Conservation (phyloP, 129 eudicot species). For the Escallonia herrerae region DNA sequence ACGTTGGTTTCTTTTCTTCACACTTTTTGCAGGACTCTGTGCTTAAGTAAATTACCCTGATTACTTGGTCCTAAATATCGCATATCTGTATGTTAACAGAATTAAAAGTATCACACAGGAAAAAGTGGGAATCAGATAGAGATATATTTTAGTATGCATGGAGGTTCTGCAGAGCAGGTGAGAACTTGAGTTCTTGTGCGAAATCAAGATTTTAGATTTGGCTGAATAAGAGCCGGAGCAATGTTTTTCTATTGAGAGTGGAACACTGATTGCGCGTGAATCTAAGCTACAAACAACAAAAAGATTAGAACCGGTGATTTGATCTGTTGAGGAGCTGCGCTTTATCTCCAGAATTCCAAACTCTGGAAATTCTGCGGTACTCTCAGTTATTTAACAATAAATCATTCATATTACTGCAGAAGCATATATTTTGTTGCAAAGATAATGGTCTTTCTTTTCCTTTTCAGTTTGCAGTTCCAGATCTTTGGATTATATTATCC, state of each 20-base stretch:
- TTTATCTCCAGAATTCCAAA: too few species aligned
- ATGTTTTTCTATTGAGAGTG: not conserved
- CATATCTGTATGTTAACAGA: slow-evolving; percentile 34
- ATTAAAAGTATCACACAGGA: slow-evolving; percentile 40
- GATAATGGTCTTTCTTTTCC: too few species aligned
- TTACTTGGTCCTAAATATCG: slow-evolving; percentile 1
- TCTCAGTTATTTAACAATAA: too few species aligned
- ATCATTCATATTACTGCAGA: too few species aligned
- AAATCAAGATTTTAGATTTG: not conserved
- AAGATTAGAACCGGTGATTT: too few species aligned
- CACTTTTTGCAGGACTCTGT: not conserved
- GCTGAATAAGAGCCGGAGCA: not conserved
- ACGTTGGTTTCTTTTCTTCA: not conserved
- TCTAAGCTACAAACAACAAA: too few species aligned
- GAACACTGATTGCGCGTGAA: too few species aligned
- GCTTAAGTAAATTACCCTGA: not conserved
- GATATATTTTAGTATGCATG: not conserved
- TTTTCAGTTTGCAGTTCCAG: too few species aligned
- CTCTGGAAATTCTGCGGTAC: too few species aligned
- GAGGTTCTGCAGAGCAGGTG: slow-evolving; percentile 5
- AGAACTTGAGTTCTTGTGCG: not conserved
- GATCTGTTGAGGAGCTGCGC: too few species aligned
- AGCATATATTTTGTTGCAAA: too few species aligned
- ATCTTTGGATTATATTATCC: too few species aligned
- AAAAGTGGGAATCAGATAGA: slow-evolving; percentile 19